A percentile compares a stretch with the other conserved stretches of the same genome.
Evolutionary conservation across 2,329 filamentous ascomycete genomes (phyloP).

Genomic region (Mariannaea sp.): DNA sequence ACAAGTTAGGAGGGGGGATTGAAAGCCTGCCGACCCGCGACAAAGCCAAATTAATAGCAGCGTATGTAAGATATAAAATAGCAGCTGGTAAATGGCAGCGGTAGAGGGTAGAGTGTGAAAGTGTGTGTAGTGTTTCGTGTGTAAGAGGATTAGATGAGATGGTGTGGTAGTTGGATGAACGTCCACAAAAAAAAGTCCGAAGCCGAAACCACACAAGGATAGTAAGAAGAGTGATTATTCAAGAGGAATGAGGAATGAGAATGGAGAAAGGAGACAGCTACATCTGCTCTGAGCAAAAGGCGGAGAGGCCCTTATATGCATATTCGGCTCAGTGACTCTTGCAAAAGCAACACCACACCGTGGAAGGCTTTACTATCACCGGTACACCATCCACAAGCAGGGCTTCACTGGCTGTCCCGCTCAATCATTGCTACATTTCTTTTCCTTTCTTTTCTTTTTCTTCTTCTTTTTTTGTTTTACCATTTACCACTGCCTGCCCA

Average conservation of each 20-base stretch:
- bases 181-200: too few species aligned
- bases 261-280: constrained; percentile 13
- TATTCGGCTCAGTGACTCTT: constrained; percentile 27
- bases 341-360: constrained; percentile 33
- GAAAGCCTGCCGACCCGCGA: background rate
- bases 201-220: too few species aligned
- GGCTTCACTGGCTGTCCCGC: constrained; percentile 25
- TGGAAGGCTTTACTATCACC: constrained; percentile 29
- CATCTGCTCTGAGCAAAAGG: constrained; percentile 24
- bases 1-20: too few species aligned
- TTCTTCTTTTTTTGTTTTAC: background rate
- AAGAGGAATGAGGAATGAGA: constrained; percentile 18
- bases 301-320: constrained; percentile 35
- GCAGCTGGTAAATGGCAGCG: background rate
- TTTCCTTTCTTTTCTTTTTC: too few species aligned
- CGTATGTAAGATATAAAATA: background rate
- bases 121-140: too few species aligned
- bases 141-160: too few species aligned
- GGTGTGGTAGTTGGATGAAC: background rate
- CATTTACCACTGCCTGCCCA: background rate
- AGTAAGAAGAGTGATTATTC: constrained; percentile 1
- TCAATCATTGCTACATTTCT: too few species aligned
- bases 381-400: constrained; percentile 20
- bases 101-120: background rate
- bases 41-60: background rate